Base-by-base conservation (phyloP, 2,329 filamentous ascomycete species). In the Hypocrella siamensis region DNA sequence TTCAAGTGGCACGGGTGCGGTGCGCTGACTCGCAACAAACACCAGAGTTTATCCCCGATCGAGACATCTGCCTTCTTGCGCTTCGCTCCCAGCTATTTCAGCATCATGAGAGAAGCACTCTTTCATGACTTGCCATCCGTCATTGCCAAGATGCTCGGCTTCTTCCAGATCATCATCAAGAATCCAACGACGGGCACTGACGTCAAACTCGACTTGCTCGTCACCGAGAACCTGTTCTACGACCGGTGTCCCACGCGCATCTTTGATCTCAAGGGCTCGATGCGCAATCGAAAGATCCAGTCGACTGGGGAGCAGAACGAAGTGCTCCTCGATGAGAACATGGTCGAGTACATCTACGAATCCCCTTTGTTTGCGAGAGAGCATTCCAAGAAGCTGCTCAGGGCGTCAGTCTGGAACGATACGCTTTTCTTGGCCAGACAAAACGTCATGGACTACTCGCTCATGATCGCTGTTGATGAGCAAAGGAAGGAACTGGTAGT, bases 211-310 rank as follows among this genome's bases (percentile, higher is more conserved):
- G 93, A 92, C 53, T 67, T 98, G 32, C 64, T 98, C 4, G 69
- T 98, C 14, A 98, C 96, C 75, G 90, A 98, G 57, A 98, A 98
- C 43, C 61, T 98, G 12, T 98, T 98, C 53, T 98, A 98, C 48
- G 90, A 96, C 49, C 80, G 90, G 18, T 75, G 75, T 14, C 85
- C 86, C 1, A 88, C 82, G 19, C 76, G 90, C 26, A 86, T 86
- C 30, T 90, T 98, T 49, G 90, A 98, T 49, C 71, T 98, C 38
- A 98, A 98, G 52, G 90, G 90, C 2, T 93, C 84, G 7, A 98
- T 98, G 90, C 78, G 90, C 29, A 98, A 98, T 57, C 83, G 90
- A 46, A 94, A 93, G 52, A 93, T 96, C 28, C 79, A 96, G 49
- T 84, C 79, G 18, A 98, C 90, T 0, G 92, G 90, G 32, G 84